Conservation (phyloP, 441 rosid species). For the Populus hybrid region DNA sequence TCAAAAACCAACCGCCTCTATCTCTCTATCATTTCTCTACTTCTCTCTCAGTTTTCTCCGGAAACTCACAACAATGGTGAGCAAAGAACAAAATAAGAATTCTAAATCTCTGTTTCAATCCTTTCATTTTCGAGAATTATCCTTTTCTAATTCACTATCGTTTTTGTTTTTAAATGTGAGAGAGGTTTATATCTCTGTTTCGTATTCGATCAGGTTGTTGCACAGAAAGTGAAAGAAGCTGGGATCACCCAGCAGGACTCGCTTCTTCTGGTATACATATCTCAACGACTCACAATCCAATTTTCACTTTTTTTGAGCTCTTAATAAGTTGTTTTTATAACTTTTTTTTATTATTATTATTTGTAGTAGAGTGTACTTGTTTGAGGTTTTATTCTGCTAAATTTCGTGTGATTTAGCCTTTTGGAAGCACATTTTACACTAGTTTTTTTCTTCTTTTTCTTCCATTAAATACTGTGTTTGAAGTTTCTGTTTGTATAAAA, state of each 20-base stretch:
- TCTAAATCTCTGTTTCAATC: conserved; percentile 8
- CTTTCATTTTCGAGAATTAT: conserved; percentile 6
- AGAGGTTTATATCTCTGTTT: not conserved
- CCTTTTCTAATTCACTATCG: not conserved
- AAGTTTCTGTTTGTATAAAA: not conserved
- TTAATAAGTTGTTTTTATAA: not conserved
- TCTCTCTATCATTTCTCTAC: conserved; percentile 5
- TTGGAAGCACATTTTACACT: not conserved
- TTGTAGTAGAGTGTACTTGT: not conserved
- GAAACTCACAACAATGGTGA: conserved; percentile 48
- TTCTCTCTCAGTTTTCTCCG: conserved; percentile 13
- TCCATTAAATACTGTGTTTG: not conserved
- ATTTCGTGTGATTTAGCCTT: not conserved
- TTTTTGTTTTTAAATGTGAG: not conserved
- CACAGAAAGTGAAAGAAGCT: conserved; percentile 80
- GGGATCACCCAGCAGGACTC: conserved; percentile 98
- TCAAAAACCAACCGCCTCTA: conserved; percentile 17
- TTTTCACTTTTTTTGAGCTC: conserved; percentile 7
- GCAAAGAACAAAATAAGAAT: conserved; percentile 12
- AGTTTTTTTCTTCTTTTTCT: not conserved
- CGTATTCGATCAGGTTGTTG: conserved; percentile 55
- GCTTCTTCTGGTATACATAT: conserved; percentile 69
- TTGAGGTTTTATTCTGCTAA: not conserved
- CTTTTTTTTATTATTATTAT: not conserved
- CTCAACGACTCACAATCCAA: not conserved